A percentile compares a stretch with the other conserved stretches of the same genome.
Conservation (phyloP, 73 alveolate genomes). For the Paramecium sonneborni region DNA sequence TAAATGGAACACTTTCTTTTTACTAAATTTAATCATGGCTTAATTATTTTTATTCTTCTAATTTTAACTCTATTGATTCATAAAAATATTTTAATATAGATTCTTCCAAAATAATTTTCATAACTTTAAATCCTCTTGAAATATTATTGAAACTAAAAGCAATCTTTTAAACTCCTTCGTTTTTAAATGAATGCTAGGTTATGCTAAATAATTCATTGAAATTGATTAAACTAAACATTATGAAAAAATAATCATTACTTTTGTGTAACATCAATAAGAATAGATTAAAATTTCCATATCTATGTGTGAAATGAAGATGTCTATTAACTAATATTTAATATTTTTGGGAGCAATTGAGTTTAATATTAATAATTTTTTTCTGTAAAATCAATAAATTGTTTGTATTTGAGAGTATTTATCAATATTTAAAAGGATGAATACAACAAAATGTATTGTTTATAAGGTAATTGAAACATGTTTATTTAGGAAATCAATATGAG, state of each 20-base stretch:
- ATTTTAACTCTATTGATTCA: not conserved
- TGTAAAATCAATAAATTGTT: not conserved
- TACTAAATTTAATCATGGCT: not conserved
- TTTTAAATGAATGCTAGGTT: not conserved
- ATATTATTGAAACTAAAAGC: slow-evolving; percentile 29
- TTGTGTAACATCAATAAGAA: slow-evolving; percentile 23
- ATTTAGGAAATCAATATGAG: not conserved
- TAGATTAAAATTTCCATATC: not conserved
- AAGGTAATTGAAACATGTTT: not conserved
- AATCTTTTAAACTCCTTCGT: not conserved
- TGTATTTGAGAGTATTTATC: not conserved
- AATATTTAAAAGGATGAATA: not conserved
- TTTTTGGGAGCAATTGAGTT: not conserved
- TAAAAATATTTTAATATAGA: slow-evolving; percentile 2
- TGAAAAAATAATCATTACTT: not conserved
- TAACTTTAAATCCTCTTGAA: slow-evolving; percentile 34
- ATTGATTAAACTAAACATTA: not conserved
- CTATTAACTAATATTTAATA: not conserved
- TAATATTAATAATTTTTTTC: slow-evolving; percentile 11
- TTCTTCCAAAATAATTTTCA: slow-evolving; percentile 23
- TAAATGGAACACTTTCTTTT: not conserved
- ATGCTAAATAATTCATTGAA: not conserved
- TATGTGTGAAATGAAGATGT: not conserved
- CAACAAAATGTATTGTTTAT: not conserved
- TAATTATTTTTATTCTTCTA: not conserved